Percentiles rank a stretch among this genome's conserved stretches.
Evolutionary conservation across 805 yeast genomes (phyloP).

Genomic region (Suhomyces vadensis): DNA sequence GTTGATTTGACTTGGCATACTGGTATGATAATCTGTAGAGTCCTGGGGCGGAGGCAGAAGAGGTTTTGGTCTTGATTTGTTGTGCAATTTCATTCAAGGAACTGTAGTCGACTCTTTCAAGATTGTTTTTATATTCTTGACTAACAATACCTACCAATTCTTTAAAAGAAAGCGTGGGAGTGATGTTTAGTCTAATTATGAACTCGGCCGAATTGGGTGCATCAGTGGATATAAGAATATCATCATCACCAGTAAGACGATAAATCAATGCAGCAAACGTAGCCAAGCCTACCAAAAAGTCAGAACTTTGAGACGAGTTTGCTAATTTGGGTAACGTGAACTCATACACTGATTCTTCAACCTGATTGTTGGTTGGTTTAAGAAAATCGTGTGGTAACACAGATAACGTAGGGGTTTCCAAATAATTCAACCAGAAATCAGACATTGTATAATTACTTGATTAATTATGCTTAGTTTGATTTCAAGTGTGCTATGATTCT

Average conservation of each 20-base stretch:
- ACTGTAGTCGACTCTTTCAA: slow-evolving; percentile 40
- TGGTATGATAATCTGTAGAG: slow-evolving; percentile 63
- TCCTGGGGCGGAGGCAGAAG: slow-evolving; percentile 59
- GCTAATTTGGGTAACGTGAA: slow-evolving; percentile 23
- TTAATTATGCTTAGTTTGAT: too few relatives aligned
- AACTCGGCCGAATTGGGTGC: slow-evolving; percentile 44
- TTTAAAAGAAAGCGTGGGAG: slow-evolving; percentile 53
- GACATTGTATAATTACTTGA: slow-evolving; percentile 16
- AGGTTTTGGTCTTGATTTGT: slow-evolving; percentile 48
- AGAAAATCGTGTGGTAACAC: slow-evolving; percentile 86
- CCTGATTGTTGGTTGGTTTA: slow-evolving; percentile 68
- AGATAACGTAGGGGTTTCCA: slow-evolving; percentile 82
- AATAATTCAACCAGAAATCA: slow-evolving; percentile 57
- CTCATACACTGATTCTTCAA: slow-evolving; percentile 59
- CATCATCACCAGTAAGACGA: slow-evolving; percentile 92
- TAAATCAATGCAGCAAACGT: slow-evolving; percentile 69
- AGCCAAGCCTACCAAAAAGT: slow-evolving; percentile 58
- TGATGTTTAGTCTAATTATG: slow-evolving; percentile 62
- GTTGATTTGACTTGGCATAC: slow-evolving; percentile 40
- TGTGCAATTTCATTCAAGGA: slow-evolving; percentile 58
- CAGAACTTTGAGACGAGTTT: slow-evolving; percentile 8
- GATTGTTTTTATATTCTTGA: slow-evolving; percentile 38
- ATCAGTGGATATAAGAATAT: slow-evolving; percentile 81
- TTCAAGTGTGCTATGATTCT: too few relatives aligned
- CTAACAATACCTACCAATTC: slow-evolving; percentile 51